Base-by-base conservation (phyloP, 2,329 filamentous ascomycete species). In the Proliferodiscus dingleyae region DNA sequence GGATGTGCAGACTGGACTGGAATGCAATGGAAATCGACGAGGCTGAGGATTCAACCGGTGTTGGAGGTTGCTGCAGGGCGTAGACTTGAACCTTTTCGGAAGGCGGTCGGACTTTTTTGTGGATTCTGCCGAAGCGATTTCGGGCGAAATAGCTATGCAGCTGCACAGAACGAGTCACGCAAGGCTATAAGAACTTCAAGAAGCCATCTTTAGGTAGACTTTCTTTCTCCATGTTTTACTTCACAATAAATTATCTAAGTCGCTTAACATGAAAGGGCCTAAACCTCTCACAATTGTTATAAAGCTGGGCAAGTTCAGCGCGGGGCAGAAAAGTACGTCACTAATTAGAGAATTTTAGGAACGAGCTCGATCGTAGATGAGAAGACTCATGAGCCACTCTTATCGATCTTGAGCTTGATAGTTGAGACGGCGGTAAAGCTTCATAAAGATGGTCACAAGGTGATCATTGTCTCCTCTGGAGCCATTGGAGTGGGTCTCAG, bases 361-460 rank as follows among this genome's bases (percentile, higher is more conserved):
- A 97, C 93, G 37, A 96, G 89, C 67, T 97, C 93, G n/a, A 97
- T 98, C 57, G 90, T 98, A 54, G 89, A 97, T 69, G 93, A 98
- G 66, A 86, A 83, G 64, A 95, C 88, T 18, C 93, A 95, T 69
- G 88, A 96, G 63, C 93, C 93, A 3, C 79, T 96, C 28, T 77
- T 98, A 30, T 93, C 90, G 4, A 95, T 89, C 57, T 73, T 98
- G 46, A 90, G 87, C 50, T 74, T 91, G 49, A 96, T 98, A 55
- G 93, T 97, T 54, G 89, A 97, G 69, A 97, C 93, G 16, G 89
- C 89, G 11, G 85, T 91, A 43, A 87, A 83, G 62, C 75, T 98
- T 34, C 83, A 83, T 55, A 85, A 90, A 67, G 86, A 95, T 81
- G 93, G 93, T 40, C 90, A 98, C 66, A 82, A 84, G 59, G 93